Percentiles rank a stretch among this genome's conserved stretches.
Conservation (phyloP, 2,329 filamentous ascomycete genomes). For the Cladosporium colombiae region DNA sequence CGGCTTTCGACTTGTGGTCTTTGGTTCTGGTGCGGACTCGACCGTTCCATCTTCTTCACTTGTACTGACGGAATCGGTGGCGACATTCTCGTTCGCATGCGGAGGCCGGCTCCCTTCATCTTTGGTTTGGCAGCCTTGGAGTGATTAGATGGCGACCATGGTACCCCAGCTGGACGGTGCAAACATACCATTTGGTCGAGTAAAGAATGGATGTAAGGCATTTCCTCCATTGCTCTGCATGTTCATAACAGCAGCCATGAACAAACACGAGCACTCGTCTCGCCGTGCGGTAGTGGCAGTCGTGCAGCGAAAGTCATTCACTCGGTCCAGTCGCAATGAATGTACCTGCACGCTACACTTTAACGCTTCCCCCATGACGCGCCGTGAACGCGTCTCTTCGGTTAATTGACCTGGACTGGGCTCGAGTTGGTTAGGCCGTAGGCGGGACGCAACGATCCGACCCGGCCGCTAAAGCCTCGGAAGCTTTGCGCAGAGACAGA, state of each 20-base stretch:
- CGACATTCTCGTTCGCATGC: constrained; percentile 3
- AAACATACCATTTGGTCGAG: constrained; percentile 24
- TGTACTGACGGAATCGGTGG: constrained; percentile 19
- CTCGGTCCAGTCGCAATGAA: neutral
- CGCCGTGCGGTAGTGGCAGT: neutral
- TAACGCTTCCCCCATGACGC: neutral
- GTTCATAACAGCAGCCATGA: constrained; percentile 19
- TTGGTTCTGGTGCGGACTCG: constrained; percentile 19
- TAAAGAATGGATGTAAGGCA: constrained; percentile 36
- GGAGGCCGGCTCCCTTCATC: neutral
- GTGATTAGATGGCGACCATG: neutral
- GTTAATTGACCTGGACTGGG: neutral
- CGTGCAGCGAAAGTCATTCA: neutral
- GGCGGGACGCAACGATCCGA: neutral
- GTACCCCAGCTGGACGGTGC: neutral
- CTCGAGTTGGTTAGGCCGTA: neutral
- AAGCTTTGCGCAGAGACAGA: neutral
- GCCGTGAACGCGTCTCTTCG: neutral
- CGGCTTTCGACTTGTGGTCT: constrained; percentile 7
- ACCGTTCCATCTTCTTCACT: constrained; percentile 23
- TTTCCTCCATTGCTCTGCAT: constrained; percentile 16
- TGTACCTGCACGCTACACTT: neutral
- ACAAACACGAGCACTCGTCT: neutral
- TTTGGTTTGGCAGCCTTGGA: neutral
- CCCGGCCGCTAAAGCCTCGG: neutral